Evolutionary conservation across 371 early-diverging fungal species (phyloP), one percentile per base, ranked within the genome.

Genomic region (Mortierella sp.): DNA sequence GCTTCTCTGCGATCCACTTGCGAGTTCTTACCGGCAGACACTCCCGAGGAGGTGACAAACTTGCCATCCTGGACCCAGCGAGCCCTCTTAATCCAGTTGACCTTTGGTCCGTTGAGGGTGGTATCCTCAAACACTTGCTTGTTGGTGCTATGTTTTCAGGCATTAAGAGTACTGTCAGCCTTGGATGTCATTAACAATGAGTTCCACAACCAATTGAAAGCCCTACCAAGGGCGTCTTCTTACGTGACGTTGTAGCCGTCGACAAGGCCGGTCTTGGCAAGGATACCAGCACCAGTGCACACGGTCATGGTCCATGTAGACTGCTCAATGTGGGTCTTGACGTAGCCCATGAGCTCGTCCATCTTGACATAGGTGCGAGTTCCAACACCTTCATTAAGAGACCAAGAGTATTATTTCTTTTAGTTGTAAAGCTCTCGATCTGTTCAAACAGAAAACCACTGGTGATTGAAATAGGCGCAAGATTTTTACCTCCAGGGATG

Each of bases 11-110:
- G 13, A 3, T 50, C 13, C 50, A 50, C 50, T 10, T 48, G 8
- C 13, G 50, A 50, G 26, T 48, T 21, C 74, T 82, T 71, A 71
- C 91, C 91, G 1, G 91, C 91, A 26, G 89, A 87, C 31, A 91
- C 90, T 19, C 92, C 92, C 14, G 87, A 86, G 11, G 90, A 83
- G 21, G 91, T 88, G 24, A 82, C 82, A 55, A 79, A 83, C 48
- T 90, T 90, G 31, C 90, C 91, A 73, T 91, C 91, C 48, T 78
- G 74, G 9, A 92, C 91, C 87, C 87, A 92, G 59, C 92, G 88
- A 14, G 91, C 92, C 19, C 88, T 78, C 51, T 87, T 87, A 51
- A 90, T 71, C 90, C 90, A 92, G 26, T 83, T 75, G 19, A 88
- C 86, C 16, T 88, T 79, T 9, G 78, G 79, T 10, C 89, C 87